These are phyloP conservation scores for Metschnikowia shivogae DNA, from an alignment of 805 yeast species.

Conservation along the genomic window DNA sequence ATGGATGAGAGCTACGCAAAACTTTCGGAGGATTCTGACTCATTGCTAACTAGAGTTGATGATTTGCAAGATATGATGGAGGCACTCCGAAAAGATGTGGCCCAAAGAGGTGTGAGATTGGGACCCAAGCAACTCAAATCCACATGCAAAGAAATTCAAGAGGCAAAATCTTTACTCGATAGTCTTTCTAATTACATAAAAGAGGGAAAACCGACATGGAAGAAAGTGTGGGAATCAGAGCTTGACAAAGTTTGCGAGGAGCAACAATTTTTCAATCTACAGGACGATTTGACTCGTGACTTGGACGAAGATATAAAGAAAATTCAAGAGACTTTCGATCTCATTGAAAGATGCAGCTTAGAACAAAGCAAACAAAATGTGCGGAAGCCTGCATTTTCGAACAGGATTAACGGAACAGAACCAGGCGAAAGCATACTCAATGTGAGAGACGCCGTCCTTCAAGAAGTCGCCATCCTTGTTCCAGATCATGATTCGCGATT, in stretches of 20 bases:
- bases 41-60: constrained; percentile 73
- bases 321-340: constrained; percentile 74
- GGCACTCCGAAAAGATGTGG: constrained; percentile 83
- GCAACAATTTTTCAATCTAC: constrained; percentile 86
- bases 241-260: constrained; percentile 88
- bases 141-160: constrained; percentile 60
- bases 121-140: constrained; percentile 64
- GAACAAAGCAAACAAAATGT: constrained; percentile 66
- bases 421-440: constrained; percentile 61
- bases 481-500: constrained; percentile 84
- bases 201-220: constrained; percentile 80
- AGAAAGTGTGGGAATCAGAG: constrained; percentile 86
- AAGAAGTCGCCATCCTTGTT: constrained; percentile 70
- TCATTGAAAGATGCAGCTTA: constrained; percentile 76
- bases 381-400: constrained; percentile 35
- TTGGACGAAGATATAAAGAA: constrained; percentile 74
- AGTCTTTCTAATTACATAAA: constrained; percentile 57
- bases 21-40: constrained; percentile 74
- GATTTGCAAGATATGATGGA: constrained; percentile 91
- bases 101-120: constrained; percentile 83
- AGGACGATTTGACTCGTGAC: constrained; percentile 79
- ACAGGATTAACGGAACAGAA: constrained; percentile 46
- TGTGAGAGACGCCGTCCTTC: constrained; percentile 71
- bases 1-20: constrained; percentile 73
- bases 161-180: constrained; percentile 50